Evolutionary conservation across 176 grass and related monocot species (phyloP), one percentile per base, ranked within the genome.

Genomic region (Paspalum vaginatum): DNA sequence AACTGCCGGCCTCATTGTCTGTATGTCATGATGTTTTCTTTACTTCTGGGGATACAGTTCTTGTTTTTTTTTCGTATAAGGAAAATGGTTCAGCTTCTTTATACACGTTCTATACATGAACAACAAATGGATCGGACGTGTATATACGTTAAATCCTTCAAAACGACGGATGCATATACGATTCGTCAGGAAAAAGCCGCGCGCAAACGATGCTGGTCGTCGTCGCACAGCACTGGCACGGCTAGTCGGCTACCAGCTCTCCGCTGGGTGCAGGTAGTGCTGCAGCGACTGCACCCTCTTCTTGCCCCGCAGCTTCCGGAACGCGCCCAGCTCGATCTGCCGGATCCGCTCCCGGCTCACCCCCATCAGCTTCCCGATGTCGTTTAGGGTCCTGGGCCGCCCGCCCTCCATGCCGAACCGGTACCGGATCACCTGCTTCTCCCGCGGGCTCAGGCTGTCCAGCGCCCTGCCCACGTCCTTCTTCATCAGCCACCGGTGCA

Each of bases 281-380:
- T 74, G 68, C 86, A 98, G 61, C 74, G 89, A 81, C 48, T 87
- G 80, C 27, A 87, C 70, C 85, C 41, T 88, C 55, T 93, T 93
- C 86, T 87, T 93, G 79, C 45, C 79, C 83, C 88, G 91, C 9
- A 99, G 74, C 82, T 99, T 99, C 85, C 90, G 88, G 72, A 99
- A 88, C n/a, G 96, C 88, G 60, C 60, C 81, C 64, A 85, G 70
- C 79, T 99, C 92, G 9, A 99, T 93, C 57, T 95, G 96, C 75
- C 92, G 78, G 76, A 95, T 88, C 84, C 92, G 90, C 84, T 99
- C 96, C 79, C 96, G 84, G 75, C 92, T 99, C 76, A 95, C 87
- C 55, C 88, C 81, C 77, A 95, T 76, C 43, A 88, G 47, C 71
- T 86, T 78, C 50, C 96, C 96, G 27, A 95, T 93, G 74, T 93